Evolutionary conservation across 768 basidiomycete species (phyloP), one percentile per base, ranked within the genome.

Genomic region (Leccinum subtestaceum): DNA sequence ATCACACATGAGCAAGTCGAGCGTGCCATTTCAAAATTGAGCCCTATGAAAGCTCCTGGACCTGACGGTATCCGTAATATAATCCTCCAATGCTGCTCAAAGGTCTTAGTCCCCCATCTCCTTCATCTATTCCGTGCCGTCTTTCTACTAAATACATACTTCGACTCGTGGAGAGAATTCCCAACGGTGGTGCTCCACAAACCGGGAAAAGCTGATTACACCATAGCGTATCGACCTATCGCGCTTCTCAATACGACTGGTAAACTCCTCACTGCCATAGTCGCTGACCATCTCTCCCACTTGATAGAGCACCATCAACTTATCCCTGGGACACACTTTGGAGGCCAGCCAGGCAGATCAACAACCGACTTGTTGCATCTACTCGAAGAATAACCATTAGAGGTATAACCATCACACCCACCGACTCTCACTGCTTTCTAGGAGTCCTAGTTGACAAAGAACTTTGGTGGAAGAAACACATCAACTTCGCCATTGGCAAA

Each of bases 321-420:
- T 0, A 19, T 46, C 3, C 45, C 45, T 1, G 21, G 11, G 21
- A 46, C 45, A 10, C 51, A 60, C 17, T 60, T 56, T 4, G 52
- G 52, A 0, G 52, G 56, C 2, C 5, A 40, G 0, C 56, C 48
- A 10, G 56, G 52, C 0, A 1, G 38, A 2, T 57, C 52, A 4
- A 60, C 60, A 0, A 54, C 48, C 0, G 38, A 60, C 56, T 60
- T 38, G 0, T 29, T 60, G 0, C 60, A 60, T 6, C 55, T 60
- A 1, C 32, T 31, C 0, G 38, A 60, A 29, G 27, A 4, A 9
- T 58, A 2, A 8, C 1, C 10, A 46, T 58, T 0, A 7, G n/a
- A 2, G n/a, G 21, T 1, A 13, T 12, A 0, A 48, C 15, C 11
- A 47, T 58, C 2, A 27, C 13, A 11, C 46, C 25, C 1, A 10